Evolutionary conservation across 1,139 yeast species (phyloP).

Genomic region (Taphrina deformans): DNA sequence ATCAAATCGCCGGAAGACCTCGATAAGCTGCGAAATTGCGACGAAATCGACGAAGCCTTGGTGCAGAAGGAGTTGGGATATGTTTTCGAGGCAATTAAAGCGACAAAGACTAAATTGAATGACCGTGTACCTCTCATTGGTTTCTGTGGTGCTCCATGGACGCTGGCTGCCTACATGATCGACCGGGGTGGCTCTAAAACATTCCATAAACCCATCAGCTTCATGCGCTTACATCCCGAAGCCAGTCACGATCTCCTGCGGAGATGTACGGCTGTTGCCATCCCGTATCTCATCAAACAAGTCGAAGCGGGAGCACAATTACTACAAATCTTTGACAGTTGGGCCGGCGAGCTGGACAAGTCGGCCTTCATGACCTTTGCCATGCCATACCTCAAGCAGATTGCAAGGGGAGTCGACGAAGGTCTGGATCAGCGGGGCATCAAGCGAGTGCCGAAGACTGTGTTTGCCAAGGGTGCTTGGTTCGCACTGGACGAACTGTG

Average conservation of each 20-base stretch:
- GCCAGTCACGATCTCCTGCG: slow-evolving; percentile 71
- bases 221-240: slow-evolving; percentile 80
- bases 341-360: slow-evolving; percentile 97
- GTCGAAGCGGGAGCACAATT: slow-evolving; percentile 97
- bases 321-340: slow-evolving; percentile 92
- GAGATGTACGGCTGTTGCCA: slow-evolving; percentile 81
- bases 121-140: slow-evolving; percentile 95
- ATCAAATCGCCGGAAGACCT: slow-evolving; percentile 73
- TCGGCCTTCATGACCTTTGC: slow-evolving; percentile 83
- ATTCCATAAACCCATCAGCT: slow-evolving; percentile 86
- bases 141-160: slow-evolving; percentile 98
- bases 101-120: slow-evolving; percentile 75
- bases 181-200: slow-evolving; percentile 96
- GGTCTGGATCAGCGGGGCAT: slow-evolving; percentile 73
- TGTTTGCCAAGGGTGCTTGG: slow-evolving; percentile 97
- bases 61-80: slow-evolving; percentile 77
- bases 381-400: slow-evolving; percentile 80
- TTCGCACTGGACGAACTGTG: slow-evolving; percentile 87
- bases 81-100: slow-evolving; percentile 89
- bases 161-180: slow-evolving; percentile 90
- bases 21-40: slow-evolving; percentile 51
- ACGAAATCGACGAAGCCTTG: slow-evolving; percentile 51
- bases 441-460: slow-evolving; percentile 79
- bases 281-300: slow-evolving; percentile 90
- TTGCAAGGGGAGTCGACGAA: slow-evolving; percentile 64